Percentiles rank a stretch among this genome's conserved stretches.
These are phyloP conservation scores for Crucihimalaya himalaica DNA, from an alignment of 345 rosid genomes.

Conservation along the genomic window DNA sequence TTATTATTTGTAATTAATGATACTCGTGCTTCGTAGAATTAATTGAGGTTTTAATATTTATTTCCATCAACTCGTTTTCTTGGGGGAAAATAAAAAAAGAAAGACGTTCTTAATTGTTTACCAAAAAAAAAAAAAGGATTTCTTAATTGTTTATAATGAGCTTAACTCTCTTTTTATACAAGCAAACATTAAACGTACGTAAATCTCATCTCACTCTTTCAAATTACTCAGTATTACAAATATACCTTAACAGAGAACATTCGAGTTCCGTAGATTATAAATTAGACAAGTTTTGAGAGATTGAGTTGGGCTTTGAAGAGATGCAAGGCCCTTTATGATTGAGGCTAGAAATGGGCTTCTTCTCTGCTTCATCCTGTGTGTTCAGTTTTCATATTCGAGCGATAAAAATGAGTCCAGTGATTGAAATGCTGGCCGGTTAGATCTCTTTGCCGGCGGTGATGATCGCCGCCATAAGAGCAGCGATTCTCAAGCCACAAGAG, in stretches of 20 bases:
- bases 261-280: not conserved
- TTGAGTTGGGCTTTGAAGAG: not conserved
- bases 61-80: not conserved
- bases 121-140: too few species aligned
- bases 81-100: not conserved
- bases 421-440: not conserved
- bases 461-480: conserved; percentile 48
- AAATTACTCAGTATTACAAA: not conserved
- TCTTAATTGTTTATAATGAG: not conserved
- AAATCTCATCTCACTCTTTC: too few species aligned
- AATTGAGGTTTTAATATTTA: not conserved
- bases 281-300: not conserved
- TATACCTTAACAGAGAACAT: not conserved
- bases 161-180: not conserved
- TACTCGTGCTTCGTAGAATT: not conserved
- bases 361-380: not conserved
- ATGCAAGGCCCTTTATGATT: not conserved
- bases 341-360: not conserved
- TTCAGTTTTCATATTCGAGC: too few species aligned
- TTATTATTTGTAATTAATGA: not conserved
- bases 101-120: not conserved
- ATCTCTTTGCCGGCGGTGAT: conserved; percentile 30
- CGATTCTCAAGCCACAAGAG: conserved; percentile 44
- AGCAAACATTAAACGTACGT: not conserved
- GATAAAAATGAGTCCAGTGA: too few species aligned